phyloP scores from a whole-genome alignment of 2,329 filamentous ascomycete species.

The Aspergillus fructus region DNA sequence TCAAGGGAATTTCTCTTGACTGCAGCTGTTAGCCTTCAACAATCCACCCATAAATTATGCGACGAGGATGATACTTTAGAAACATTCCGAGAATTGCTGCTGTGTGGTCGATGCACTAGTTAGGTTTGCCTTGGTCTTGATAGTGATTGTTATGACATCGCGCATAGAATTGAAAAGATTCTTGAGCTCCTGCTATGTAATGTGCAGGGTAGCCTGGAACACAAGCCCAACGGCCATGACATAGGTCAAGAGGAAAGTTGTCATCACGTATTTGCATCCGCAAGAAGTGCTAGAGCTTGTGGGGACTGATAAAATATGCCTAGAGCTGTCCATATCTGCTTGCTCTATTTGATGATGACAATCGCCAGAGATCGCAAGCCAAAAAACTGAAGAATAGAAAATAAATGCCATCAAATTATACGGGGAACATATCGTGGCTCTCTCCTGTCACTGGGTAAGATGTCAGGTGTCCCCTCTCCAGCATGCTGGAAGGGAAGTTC shows the following conservation, averaged over 20 bases:
- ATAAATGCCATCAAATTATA: no score
- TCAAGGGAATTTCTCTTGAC: neutral
- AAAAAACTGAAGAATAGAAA: no score
- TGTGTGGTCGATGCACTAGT: no score
- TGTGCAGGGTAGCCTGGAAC: neutral
- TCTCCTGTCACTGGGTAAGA: no score
- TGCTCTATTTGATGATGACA: neutral
- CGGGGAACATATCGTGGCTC: no score
- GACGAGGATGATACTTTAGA: no score
- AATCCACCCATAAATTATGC: no score
- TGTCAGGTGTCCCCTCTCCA: no score
- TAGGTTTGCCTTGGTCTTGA: no score
- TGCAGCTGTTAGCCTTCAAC: neutral
- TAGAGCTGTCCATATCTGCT: neutral
- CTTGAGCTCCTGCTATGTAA: neutral
- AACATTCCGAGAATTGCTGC: no score
- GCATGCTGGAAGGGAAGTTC: no score
- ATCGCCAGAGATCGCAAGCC: neutral
- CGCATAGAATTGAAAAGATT: neutral
- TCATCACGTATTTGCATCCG: neutral
- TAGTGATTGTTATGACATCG: neutral
- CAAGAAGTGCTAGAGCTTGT: neutral
- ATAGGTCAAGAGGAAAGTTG: neutral
- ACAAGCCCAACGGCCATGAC: neutral
- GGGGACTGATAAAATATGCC: neutral